phyloP scores from a whole-genome alignment of 176 grass and related monocot genomes.

The barley (Hordeum vulgare) region DNA sequence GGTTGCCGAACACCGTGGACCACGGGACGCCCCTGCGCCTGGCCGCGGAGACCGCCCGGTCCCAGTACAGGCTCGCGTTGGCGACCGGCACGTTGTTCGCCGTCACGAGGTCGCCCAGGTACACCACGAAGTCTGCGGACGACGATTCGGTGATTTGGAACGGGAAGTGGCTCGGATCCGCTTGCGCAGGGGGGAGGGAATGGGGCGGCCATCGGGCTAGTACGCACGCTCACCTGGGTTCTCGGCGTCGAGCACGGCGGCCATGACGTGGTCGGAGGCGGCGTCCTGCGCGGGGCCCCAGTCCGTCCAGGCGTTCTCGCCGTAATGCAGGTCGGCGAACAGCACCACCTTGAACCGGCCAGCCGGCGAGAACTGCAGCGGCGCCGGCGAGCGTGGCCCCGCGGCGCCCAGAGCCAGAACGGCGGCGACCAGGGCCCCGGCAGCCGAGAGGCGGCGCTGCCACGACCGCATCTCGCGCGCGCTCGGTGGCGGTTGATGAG shows the following conservation, averaged over 20 bases:
- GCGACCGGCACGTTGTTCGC: conserved; percentile 78
- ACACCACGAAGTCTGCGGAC: conserved; percentile 72
- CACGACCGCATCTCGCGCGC: not conserved
- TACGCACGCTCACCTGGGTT: conserved; percentile 44
- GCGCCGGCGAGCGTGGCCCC: not conserved
- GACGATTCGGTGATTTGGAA: not conserved
- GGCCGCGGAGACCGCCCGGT: conserved; percentile 62
- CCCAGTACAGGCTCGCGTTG: conserved; percentile 84
- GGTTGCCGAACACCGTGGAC: conserved; percentile 81
- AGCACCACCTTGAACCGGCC: conserved; percentile 67
- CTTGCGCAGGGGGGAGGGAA: too few species aligned
- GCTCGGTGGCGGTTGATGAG: not conserved
- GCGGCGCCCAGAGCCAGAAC: not conserved
- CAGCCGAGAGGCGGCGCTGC: too few species aligned
- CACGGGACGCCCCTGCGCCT: conserved; percentile 57
- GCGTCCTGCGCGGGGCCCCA: conserved; percentile 79
- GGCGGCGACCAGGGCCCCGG: not conserved
- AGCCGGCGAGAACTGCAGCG: not conserved
- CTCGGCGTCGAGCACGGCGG: conserved; percentile 65
- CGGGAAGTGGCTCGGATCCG: too few species aligned
- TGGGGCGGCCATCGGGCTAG: not conserved
- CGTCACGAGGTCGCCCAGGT: conserved; percentile 84
- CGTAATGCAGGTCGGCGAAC: conserved; percentile 92
- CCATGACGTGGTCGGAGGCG: conserved; percentile 64
- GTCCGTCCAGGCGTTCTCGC: conserved; percentile 83